These are phyloP conservation scores for Fusarium foetens DNA, from an alignment of 2,329 filamentous ascomycete species.

Conservation along the genomic window DNA sequence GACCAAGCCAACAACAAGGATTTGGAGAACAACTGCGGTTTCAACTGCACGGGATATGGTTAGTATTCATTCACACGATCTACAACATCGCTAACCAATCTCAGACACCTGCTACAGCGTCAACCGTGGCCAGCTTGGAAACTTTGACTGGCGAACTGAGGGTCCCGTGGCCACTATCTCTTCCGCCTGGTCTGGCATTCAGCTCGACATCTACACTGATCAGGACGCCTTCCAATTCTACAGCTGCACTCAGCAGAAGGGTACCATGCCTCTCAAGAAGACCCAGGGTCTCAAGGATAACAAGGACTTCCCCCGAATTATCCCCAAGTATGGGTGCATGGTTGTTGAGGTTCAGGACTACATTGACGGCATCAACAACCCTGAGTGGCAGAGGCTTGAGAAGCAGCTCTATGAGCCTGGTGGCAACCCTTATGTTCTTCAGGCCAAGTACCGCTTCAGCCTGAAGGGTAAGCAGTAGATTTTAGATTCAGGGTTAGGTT, in stretches of 20 bases:
- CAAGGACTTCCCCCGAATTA: constrained; percentile 66
- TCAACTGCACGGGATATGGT: constrained; percentile 87
- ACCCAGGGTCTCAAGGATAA: constrained; percentile 72
- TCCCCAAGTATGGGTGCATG: constrained; percentile 82
- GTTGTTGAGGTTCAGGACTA: constrained; percentile 94
- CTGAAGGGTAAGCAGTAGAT: constrained; percentile 50
- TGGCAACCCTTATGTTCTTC: constrained; percentile 68
- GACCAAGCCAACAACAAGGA: constrained; percentile 71
- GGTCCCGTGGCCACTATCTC: constrained; percentile 73
- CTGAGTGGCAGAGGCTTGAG: constrained; percentile 78
- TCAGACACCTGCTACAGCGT: constrained; percentile 75
- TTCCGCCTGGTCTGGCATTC: constrained; percentile 83
- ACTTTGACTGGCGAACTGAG: constrained; percentile 71
- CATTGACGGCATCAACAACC: constrained; percentile 94
- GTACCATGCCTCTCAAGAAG: constrained; percentile 73
- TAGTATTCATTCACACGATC: constrained; percentile 43
- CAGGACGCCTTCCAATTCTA: constrained; percentile 92
- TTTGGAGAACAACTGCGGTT: constrained; percentile 79
- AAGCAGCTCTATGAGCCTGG: constrained; percentile 71
- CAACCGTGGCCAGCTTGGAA: constrained; percentile 66
- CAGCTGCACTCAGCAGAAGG: constrained; percentile 81
- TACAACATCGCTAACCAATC: background rate
- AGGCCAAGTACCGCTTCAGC: constrained; percentile 70
- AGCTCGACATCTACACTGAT: constrained; percentile 82
- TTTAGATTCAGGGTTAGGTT: accelerated